phyloP scores from a whole-genome alignment of 2,329 filamentous ascomycete species.

The Tolypocladium tropicale region DNA sequence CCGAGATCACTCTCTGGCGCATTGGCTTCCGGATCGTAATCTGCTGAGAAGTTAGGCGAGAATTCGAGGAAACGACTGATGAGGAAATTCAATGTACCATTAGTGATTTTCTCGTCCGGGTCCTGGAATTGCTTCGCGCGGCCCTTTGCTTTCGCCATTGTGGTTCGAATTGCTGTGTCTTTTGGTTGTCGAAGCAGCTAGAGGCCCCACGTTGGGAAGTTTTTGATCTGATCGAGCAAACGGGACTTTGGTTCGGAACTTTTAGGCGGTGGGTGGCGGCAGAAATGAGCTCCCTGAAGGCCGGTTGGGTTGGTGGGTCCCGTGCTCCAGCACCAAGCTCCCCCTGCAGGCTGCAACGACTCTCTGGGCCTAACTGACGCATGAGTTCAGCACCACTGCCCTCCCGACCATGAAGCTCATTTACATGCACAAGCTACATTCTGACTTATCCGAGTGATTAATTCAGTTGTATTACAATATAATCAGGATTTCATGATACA shows the following conservation, averaged over 20 bases:
- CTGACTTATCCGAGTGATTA: neutral
- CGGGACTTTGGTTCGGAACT: constrained; percentile 29
- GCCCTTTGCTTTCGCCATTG: constrained; percentile 42
- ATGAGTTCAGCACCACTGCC: too few relatives aligned
- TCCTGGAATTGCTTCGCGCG: constrained; percentile 52
- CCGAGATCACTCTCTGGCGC: constrained; percentile 43
- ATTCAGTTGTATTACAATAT: too few relatives aligned
- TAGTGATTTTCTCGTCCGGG: constrained; percentile 48
- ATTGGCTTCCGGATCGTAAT: constrained; percentile 71
- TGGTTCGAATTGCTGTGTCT: constrained; percentile 16
- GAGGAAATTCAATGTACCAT: constrained; percentile 37
- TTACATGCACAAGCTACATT: neutral
- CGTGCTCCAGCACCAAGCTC: neutral
- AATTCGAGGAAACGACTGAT: neutral
- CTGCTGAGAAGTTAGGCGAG: constrained; percentile 29
- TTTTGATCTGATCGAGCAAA: constrained; percentile 10
- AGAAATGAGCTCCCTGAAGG: constrained; percentile 19
- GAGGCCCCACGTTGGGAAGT: constrained; percentile 23
- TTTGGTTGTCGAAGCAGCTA: neutral
- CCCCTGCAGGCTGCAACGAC: too few relatives aligned
- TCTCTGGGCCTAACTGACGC: too few relatives aligned
- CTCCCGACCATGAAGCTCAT: too few relatives aligned
- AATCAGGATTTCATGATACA: neutral
- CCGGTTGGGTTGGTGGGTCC: too few relatives aligned
- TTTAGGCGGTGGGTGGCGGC: constrained; percentile 41